Conservation (phyloP, 2,329 filamentous ascomycete species). For the Fusarium heterosporum region DNA sequence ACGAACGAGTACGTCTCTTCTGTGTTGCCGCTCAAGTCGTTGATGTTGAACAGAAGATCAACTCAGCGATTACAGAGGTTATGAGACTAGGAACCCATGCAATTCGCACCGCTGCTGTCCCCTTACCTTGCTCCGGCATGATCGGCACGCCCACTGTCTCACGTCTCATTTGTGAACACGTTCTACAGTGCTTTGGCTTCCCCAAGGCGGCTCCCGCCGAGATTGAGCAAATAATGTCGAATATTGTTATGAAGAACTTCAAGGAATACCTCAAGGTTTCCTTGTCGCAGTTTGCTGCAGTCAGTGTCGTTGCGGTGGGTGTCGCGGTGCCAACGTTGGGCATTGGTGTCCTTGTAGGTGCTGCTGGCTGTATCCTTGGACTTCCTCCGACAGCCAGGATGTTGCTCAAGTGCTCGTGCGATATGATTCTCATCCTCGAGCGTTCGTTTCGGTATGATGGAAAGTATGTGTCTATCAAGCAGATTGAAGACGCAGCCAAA, state of each 20-base stretch:
- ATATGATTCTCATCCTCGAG: constrained; percentile 45
- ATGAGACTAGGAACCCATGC: constrained; percentile 47
- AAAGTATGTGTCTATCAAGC: constrained; percentile 45
- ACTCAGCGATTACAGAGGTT: constrained; percentile 48
- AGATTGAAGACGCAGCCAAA: constrained; percentile 44
- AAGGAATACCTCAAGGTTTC: constrained; percentile 41
- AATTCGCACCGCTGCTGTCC: constrained; percentile 45
- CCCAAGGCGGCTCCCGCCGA: constrained; percentile 42
- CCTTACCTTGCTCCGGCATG: constrained; percentile 40
- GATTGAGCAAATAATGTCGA: constrained; percentile 40
- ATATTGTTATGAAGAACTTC: constrained; percentile 43
- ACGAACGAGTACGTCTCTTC: constrained; percentile 49
- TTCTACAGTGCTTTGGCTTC: constrained; percentile 46
- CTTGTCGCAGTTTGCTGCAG: constrained; percentile 33
- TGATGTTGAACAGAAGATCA: constrained; percentile 49
- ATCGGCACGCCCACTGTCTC: constrained; percentile 46
- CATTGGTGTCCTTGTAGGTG: constrained; percentile 38
- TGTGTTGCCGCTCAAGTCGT: constrained; percentile 48
- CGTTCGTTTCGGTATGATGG: constrained; percentile 42
- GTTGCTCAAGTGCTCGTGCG: constrained; percentile 45
- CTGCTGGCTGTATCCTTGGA: constrained; percentile 32
- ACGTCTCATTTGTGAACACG: constrained; percentile 46
- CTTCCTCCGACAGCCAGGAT: constrained; percentile 41
- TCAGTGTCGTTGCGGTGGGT: constrained; percentile 34
- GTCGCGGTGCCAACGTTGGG: constrained; percentile 37